Percentiles rank a stretch among this genome's conserved stretches.
phyloP scores from a whole-genome alignment of 2,329 filamentous ascomycete genomes.

The Botrytis galanthina region DNA sequence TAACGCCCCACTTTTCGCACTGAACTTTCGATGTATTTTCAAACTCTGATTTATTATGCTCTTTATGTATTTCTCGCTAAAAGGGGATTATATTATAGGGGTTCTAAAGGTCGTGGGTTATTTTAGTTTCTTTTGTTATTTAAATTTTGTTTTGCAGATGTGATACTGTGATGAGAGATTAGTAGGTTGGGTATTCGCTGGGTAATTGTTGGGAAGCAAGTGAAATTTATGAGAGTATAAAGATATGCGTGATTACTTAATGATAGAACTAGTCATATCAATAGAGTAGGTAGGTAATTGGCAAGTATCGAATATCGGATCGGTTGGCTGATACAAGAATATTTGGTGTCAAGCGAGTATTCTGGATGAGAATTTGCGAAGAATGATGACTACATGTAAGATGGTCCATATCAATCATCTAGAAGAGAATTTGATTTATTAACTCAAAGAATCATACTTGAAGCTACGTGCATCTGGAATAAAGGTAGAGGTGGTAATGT shows the following conservation, averaged over 20 bases:
- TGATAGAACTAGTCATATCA: fast-evolving
- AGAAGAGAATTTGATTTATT: not conserved
- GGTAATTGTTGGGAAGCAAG: not conserved
- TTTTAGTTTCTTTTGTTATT: not conserved
- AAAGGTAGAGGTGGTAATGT: not conserved
- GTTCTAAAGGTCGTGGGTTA: no score
- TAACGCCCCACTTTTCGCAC: not conserved
- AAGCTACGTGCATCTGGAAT: not conserved
- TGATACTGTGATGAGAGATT: not conserved
- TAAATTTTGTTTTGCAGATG: not conserved
- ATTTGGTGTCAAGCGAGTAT: not conserved
- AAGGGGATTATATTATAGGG: no score
- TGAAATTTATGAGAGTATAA: not conserved
- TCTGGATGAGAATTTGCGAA: not conserved
- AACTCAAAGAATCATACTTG: fast-evolving
- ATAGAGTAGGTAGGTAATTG: fast-evolving
- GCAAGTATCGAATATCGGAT: not conserved
- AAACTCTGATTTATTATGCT: not conserved
- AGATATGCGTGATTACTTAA: not conserved
- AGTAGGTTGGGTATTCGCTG: not conserved
- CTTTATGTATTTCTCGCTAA: no score
- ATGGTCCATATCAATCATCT: not conserved
- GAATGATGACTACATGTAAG: not conserved
- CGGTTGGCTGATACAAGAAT: not conserved
- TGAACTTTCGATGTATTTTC: not conserved